Conservation (phyloP, 768 basidiomycete species). For the Asterophora parasitica region DNA sequence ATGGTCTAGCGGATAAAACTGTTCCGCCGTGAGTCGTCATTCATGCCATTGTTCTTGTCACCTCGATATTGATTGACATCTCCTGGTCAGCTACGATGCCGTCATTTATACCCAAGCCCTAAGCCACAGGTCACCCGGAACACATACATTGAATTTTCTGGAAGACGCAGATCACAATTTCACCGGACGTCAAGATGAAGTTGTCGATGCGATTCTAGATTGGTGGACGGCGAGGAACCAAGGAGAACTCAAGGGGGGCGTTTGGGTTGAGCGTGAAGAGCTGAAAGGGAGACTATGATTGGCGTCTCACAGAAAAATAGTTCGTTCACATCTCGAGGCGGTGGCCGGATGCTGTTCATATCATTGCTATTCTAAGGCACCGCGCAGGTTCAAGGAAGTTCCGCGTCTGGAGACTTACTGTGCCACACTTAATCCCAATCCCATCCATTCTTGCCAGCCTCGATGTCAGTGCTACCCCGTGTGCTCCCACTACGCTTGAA, state of each 20-base stretch:
- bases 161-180: conserved; percentile 82
- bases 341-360: not conserved
- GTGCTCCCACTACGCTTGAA: no score
- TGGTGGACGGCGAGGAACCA: conserved; percentile 54
- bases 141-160: conserved; percentile 63
- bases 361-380: not conserved
- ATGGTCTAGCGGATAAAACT: conserved; percentile 64
- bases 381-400: no score
- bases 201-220: conserved; percentile 61
- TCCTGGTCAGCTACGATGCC: conserved; percentile 56
- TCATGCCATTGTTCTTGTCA: not conserved
- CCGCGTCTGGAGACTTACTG: no score
- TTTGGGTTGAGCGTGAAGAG: conserved; percentile 50
- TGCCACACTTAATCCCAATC: not conserved
- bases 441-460: no score
- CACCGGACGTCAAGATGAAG: conserved; percentile 60
- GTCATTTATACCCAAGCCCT: conserved; percentile 63
- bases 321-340: not conserved
- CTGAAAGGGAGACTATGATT: conserved; percentile 44
- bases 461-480: not conserved
- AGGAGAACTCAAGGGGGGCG: conserved; percentile 51
- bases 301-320: not conserved
- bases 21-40: conserved; percentile 59
- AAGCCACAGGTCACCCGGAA: conserved; percentile 54
- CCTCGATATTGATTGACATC: not conserved